Evolutionary conservation across 140 eudicot genomes (phyloP).

Genomic region (Oenanthe javanica): DNA sequence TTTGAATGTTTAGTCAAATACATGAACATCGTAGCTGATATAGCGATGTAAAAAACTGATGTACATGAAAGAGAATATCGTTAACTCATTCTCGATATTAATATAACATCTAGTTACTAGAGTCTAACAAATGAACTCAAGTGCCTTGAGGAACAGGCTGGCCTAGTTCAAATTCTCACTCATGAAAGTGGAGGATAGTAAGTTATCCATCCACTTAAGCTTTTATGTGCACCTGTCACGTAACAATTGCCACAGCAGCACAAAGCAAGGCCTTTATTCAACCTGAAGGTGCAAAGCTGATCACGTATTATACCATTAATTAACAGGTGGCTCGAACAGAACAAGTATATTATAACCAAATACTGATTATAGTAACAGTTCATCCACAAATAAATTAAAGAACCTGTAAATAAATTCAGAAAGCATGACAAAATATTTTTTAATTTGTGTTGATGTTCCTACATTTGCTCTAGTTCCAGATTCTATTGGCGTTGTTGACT

Average conservation of each 20-base stretch:
- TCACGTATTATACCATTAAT: not conserved
- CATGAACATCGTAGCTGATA: not conserved
- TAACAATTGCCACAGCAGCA: not conserved
- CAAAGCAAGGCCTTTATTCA: not conserved
- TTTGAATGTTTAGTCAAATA: not conserved
- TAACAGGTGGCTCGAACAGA: not conserved
- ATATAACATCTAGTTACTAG: no score
- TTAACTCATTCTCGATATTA: not conserved
- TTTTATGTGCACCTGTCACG: no score
- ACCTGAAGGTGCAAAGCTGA: not conserved
- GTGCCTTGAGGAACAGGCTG: not conserved
- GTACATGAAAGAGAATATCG: not conserved
- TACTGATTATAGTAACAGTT: not conserved
- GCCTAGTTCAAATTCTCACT: not conserved
- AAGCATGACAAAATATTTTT: not conserved
- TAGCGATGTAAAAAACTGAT: not conserved
- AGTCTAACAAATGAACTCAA: not conserved
- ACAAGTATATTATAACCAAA: not conserved
- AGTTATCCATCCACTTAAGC: not conserved
- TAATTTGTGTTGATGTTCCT: not conserved
- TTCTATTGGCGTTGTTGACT: conserved; percentile 4
- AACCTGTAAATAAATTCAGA: not conserved
- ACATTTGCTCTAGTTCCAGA: not conserved
- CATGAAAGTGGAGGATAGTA: not conserved
- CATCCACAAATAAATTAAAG: not conserved